Conservation (phyloP, 1,284 basidiomycete genomes). For the Trichosporon sp. region DNA sequence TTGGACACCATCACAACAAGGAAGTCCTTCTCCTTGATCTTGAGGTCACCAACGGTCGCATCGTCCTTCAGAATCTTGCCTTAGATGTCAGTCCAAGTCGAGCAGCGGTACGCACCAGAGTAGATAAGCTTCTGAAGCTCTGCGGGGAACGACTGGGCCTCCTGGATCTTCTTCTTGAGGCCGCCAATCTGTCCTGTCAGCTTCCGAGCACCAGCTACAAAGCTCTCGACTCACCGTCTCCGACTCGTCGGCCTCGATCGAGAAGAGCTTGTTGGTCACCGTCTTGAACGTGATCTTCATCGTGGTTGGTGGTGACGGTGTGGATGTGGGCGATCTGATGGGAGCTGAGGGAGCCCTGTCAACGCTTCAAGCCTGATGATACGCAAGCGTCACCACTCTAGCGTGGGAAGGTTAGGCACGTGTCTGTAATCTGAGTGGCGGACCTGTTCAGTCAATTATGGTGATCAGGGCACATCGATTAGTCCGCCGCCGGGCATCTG, state of each 20-base stretch:
- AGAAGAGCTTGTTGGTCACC: slow-evolving; percentile 73
- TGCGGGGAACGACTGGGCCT: slow-evolving; percentile 58
- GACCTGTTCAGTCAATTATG: not conserved
- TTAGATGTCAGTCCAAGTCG: slow-evolving; percentile 37
- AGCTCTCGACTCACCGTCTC: slow-evolving; percentile 55
- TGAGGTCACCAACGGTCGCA: slow-evolving; percentile 79
- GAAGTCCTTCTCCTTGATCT: slow-evolving; percentile 99
- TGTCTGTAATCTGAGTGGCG: not conserved
- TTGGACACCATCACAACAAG: slow-evolving; percentile 97
- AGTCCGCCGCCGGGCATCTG: not conserved
- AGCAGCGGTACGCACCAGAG: slow-evolving; percentile 57
- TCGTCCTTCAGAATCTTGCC: slow-evolving; percentile 89
- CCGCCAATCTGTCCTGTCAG: slow-evolving; percentile 53
- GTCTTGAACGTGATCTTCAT: slow-evolving; percentile 95
- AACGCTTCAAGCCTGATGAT: not conserved
- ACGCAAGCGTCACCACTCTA: slow-evolving; percentile 5
- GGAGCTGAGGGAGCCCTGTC: not conserved
- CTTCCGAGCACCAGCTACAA: not conserved
- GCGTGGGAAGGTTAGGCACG: not conserved
- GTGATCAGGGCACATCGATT: not conserved
- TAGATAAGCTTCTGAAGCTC: slow-evolving; percentile 95
- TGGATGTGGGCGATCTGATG: slow-evolving; percentile 2
- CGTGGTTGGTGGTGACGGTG: slow-evolving; percentile 36
- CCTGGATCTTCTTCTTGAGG: slow-evolving; percentile 81
- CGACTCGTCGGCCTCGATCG: slow-evolving; percentile 66